Conservation (phyloP, 2,329 filamentous ascomycete species). For the Tolypocladium ovalisporum region DNA sequence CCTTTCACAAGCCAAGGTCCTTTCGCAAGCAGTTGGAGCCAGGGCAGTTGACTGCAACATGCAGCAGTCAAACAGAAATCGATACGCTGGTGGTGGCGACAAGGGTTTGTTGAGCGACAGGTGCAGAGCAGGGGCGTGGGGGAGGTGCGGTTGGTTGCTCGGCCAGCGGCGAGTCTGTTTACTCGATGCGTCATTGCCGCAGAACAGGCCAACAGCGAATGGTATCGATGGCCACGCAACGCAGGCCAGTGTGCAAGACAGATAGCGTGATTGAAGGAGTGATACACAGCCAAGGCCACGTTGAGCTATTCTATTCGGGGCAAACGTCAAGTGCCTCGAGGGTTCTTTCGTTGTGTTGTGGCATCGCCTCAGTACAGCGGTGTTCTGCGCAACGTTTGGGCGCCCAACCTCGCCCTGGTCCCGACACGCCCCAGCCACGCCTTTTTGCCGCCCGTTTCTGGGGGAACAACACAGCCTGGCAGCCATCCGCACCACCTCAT, state of each 20-base stretch:
- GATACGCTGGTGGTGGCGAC: background rate
- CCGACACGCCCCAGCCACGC: slow-evolving; percentile 14
- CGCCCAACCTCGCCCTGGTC: slow-evolving; percentile 1
- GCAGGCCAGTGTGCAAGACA: background rate
- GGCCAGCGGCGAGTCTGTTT: slow-evolving; percentile 12
- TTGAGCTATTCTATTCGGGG: background rate
- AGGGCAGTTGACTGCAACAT: background rate
- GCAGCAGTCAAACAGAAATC: background rate
- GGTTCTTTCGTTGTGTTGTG: background rate
- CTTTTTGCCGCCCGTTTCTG: slow-evolving; percentile 16
- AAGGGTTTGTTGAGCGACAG: background rate
- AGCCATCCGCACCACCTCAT: background rate
- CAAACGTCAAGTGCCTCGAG: no score
- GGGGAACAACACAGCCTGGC: slow-evolving; percentile 10
- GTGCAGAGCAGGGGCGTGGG: background rate
- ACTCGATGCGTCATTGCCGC: slow-evolving; percentile 20
- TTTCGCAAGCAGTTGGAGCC: no score
- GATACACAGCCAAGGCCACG: background rate
- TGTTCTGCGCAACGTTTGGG: no score
- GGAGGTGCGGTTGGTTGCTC: slow-evolving; percentile 7
- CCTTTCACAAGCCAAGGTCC: no score
- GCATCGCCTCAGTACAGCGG: background rate
- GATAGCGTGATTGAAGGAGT: background rate
- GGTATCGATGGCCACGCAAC: background rate
- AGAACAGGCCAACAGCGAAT: background rate